Evolutionary conservation across 768 basidiomycete species (phyloP), one percentile per base, ranked within the genome.

Genomic region (Mycena haematopus): DNA sequence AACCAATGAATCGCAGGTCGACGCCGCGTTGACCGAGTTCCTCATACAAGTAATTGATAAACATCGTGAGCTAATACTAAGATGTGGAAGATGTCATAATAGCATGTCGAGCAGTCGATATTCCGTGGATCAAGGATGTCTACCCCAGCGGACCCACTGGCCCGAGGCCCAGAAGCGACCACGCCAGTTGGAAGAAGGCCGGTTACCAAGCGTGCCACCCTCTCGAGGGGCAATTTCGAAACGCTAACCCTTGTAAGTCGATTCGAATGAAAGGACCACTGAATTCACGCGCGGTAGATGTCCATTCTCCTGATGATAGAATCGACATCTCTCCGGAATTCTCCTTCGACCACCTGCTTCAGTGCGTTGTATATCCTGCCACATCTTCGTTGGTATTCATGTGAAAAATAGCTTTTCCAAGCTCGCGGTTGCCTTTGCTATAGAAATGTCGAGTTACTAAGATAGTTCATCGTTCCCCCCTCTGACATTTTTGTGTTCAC

Each of bases 331-430:
- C 85, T 14, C 69, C 76, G 9, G 88, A 89, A 70, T 89, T 89
- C 73, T 86, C 83, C 52, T 91, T 89, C 66, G 75, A 77, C 15
- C 89, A 90, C 68, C 86, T 89, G 84, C 63, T 82, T 54, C 81
- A 86, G 74, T 64, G 31, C 15, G 66, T 67, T 22, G 7, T 33
- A 33, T n/a, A n/a, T 33, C 8, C 31, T 21, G 19, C 9, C 21
- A 13, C 15, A n/a, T 9, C 2, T 10, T 42, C 19, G 42, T n/a
- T n/a, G 11, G 44, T 22, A 13, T 45, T 45, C 7, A 45, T 14
- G 44, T 19, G n/a, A 42, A 42, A 31, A 42, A n/a, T 22, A 45
- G 44, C n/a, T 45, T 45, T 24, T 10, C 44, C 44, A 45, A 45
- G 44, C 44, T 86, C 45, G 81, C 79, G 13, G 78, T 82, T n/a